Evolutionary conservation across 352 stramenopile species (phyloP), one percentile per base, ranked within the genome.

Genomic region (Pythium scleroteichum): DNA sequence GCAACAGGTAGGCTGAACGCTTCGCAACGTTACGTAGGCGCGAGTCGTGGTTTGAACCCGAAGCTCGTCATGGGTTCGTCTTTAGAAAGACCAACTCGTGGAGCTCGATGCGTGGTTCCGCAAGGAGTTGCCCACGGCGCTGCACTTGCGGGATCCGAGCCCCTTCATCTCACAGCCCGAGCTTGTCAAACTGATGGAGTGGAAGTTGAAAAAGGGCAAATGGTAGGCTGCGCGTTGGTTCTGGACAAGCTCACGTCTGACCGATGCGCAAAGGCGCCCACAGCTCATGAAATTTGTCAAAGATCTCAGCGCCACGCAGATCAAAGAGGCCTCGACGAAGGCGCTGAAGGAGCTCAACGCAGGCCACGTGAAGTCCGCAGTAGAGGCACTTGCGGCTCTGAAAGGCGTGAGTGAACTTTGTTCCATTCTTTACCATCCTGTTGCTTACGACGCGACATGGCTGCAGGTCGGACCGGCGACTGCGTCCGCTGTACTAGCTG

Each of bases 131-230:
- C 80, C 74, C 13, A 29, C 53, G 9, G 52, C 73, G 58, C 65
- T 92, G 41, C 70, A 60, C 16, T 64, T 38, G 14, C 80, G 82
- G 14, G 78, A 87, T 19, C 80, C 82, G 5, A 26, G 59, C 53
- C 67, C 82, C 14, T 79, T 76, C 55, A 50, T 90, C 56, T 76
- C 64, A 32, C 75, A 92, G 44, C 12, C 49, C 22, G 79, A 94
- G 48, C 64, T 94, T 38, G 61, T 73, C 24, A 65, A 75, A 41
- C 71, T 94, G 41, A 88, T 94, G 82, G 61, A 90, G 55, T 94
- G 84, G 84, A 94, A 92, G 62, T 78, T 94, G 40, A 90, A 82
- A 62, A 94, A 92, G 53, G 84, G 82, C 40, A 94, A 94, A 70
- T 94, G 82, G 84, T 91, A 61, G 27, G 27, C 27, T 38, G 17